Evolutionary conservation across 1,284 basidiomycete species (phyloP), one percentile per base, ranked within the genome.

Genomic region (Apiotrichum sp.): DNA sequence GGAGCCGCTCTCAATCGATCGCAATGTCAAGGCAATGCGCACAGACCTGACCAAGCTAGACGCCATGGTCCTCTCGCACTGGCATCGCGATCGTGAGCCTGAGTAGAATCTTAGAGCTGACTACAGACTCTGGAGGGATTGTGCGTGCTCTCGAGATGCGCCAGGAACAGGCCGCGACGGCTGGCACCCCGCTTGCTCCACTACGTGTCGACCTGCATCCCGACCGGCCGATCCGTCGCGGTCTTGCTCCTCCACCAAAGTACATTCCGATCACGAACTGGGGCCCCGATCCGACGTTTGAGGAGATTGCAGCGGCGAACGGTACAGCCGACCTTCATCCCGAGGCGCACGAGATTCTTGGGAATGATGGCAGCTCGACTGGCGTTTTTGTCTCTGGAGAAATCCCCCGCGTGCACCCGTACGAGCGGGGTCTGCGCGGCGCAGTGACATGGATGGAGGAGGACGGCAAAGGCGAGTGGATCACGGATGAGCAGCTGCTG

Each of bases 161-260:
- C 34, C 48, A 33, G 10, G 59, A 46, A 31, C 43, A 57, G 40
- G 46, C 51, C 32, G 34, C 35, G 8, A 29, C 50, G 7, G 43
- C 54, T 10, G 45, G 45, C 38, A 9, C 10, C 6, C 7, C 47
- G 1, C 46, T 71, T 10, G n/a, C 55, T 6, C 72, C 77, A 0
- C 82, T 84, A 61, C 67, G 79, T 51, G 81, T 87, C 16, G 88
- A 90, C 69, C 76, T 88, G 31, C 88, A 90, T 66, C 88, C 88
- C 0, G 80, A 83, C 65, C 81, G 87, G 16, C 88, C 88, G 0
- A 75, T 82, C 47, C 83, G 85, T 6, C 81, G 89, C 11, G 88
- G 87, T 0, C 86, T 89, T 55, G 84, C 84, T 10, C 80, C 83
- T 6, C 83, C 84, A 0, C 76, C 72, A 1, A 81, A 77, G 47